Conservation (phyloP, 768 basidiomycete species). For the Auriscalpium orientale region DNA sequence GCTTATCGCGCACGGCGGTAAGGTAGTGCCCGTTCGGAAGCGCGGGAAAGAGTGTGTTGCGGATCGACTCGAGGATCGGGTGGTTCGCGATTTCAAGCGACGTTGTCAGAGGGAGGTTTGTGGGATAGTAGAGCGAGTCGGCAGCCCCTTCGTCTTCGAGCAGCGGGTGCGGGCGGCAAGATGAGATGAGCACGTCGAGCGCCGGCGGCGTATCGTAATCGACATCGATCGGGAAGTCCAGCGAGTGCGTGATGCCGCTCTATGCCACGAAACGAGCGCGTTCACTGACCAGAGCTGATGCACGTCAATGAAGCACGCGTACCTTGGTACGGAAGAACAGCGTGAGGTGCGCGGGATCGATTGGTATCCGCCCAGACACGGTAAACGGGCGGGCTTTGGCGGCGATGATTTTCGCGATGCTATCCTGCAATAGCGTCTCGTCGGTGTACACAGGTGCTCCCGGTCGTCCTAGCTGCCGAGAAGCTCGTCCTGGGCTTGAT, state of each 20-base stretch:
- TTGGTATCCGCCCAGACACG: constrained; percentile 59
- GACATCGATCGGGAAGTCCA: constrained; percentile 77
- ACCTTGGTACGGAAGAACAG: constrained; percentile 80
- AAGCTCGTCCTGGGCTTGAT: constrained; percentile 11
- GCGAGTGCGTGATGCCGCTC: constrained; percentile 73
- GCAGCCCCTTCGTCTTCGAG: constrained; percentile 39
- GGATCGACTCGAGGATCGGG: constrained; percentile 73
- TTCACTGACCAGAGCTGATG: not conserved
- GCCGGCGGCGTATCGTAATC: constrained; percentile 70
- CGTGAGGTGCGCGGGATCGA: constrained; percentile 59
- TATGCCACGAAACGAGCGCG: constrained; percentile 21
- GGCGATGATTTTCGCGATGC: constrained; percentile 45
- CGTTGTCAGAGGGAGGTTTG: constrained; percentile 62
- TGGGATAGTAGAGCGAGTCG: constrained; percentile 67
- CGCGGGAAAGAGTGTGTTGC: constrained; percentile 62
- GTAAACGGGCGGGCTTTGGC: constrained; percentile 59
- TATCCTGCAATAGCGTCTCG: constrained; percentile 46
- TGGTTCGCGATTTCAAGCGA: constrained; percentile 77
- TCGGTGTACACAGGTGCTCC: constrained; percentile 39
- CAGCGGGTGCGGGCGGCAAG: constrained; percentile 60
- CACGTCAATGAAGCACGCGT: constrained; percentile 13
- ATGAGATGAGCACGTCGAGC: constrained; percentile 68
- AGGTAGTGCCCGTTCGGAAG: constrained; percentile 65
- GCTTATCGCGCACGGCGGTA: constrained; percentile 55
- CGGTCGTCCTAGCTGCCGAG: constrained; percentile 16